Percentiles rank a stretch among this genome's conserved stretches.
Evolutionary conservation across 108 stramenopile species (phyloP).

Genomic region (Cyclotella atomus): DNA sequence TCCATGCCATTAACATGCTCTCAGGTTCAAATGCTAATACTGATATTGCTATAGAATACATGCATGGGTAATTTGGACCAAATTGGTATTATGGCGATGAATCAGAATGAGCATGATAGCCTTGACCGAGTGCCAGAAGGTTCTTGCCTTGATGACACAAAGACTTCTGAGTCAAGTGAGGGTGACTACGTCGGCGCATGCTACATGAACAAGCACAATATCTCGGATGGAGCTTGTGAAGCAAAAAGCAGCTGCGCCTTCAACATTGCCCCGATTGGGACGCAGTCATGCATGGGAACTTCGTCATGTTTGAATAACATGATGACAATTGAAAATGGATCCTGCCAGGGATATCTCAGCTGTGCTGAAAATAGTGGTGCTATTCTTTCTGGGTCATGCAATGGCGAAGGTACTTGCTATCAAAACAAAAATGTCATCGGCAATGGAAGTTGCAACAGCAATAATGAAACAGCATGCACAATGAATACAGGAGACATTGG

Average conservation of each 20-base stretch:
- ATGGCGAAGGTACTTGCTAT: background rate
- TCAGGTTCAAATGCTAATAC: background rate
- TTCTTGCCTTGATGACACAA: background rate
- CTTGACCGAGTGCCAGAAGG: background rate
- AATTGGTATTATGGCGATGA: background rate
- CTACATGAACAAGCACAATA: background rate
- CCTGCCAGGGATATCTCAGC: background rate
- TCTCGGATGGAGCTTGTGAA: background rate
- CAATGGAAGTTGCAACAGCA: background rate
- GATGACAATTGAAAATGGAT: background rate
- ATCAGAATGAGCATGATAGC: background rate
- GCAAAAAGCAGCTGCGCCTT: background rate
- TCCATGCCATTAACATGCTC: background rate
- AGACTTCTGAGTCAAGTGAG: background rate
- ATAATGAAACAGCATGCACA: background rate
- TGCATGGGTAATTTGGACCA: background rate
- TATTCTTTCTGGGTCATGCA: background rate
- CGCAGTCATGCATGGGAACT: background rate
- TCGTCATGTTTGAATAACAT: background rate
- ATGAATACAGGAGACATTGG: slow-evolving; percentile 1
- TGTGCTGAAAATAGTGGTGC: background rate
- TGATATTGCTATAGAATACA: background rate
- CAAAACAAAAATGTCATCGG: background rate
- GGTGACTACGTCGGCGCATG: background rate
- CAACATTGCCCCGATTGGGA: background rate